Evolutionary conservation across 2,329 filamentous ascomycete species (phyloP).

Genomic region (Fusarium cyanostomum): DNA sequence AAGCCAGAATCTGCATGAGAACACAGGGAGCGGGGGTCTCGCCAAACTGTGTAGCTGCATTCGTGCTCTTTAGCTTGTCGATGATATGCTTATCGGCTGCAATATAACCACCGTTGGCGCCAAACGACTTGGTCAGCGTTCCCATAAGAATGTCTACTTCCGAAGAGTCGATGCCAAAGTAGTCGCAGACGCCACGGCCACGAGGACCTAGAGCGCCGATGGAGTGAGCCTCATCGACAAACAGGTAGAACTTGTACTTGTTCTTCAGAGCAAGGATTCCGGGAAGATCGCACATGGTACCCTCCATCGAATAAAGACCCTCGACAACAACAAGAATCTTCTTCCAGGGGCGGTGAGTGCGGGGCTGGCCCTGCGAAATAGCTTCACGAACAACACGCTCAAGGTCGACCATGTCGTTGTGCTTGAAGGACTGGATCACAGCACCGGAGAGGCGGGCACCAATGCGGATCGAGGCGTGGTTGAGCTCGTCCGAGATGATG

Average conservation of each 20-base stretch:
- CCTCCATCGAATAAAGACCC: conserved; percentile 99
- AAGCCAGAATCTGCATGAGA: conserved; percentile 87
- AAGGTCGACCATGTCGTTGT: conserved; percentile 92
- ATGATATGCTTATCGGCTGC: conserved; percentile 90
- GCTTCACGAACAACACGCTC: conserved; percentile 88
- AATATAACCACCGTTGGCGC: conserved; percentile 96
- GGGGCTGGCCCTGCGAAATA: conserved; percentile 95
- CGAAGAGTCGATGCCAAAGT: conserved; percentile 87
- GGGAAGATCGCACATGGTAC: conserved; percentile 97
- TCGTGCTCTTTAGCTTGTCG: conserved; percentile 86
- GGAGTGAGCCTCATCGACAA: conserved; percentile 96
- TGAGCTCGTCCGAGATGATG: conserved; percentile 95
- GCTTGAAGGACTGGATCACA: conserved; percentile 95
- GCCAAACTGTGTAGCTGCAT: conserved; percentile 86
- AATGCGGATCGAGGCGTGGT: conserved; percentile 96
- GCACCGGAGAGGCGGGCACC: conserved; percentile 93
- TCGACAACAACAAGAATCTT: conserved; percentile 98
- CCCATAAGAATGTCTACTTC: conserved; percentile 98
- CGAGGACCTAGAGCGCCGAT: conserved; percentile 89
- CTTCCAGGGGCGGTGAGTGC: conserved; percentile 99
- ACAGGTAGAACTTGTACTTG: conserved; percentile 97
- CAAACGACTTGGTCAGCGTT: conserved; percentile 97
- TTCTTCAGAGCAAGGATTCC: conserved; percentile 86
- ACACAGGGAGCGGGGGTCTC: conserved; percentile 90
- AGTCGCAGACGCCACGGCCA: conserved; percentile 95